Evolutionary conservation across 1,139 yeast species (phyloP), one percentile per base, ranked within the genome.

Genomic region (Kurtzmaniella quercitrusa): DNA sequence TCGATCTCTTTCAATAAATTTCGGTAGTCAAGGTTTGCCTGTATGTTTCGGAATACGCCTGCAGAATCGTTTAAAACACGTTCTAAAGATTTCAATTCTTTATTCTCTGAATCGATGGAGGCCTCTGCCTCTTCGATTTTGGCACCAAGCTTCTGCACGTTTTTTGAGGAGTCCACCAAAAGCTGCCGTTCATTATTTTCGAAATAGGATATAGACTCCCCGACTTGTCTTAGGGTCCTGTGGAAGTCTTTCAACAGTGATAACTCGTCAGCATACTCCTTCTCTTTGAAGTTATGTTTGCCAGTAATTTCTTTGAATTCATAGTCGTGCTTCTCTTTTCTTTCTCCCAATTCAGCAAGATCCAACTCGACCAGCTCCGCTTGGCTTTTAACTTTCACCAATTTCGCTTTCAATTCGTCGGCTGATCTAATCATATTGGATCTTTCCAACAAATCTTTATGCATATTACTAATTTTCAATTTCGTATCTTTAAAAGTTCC

Each of bases 401-500:
- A 42, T 11, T 50, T 45, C 3, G 38, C 46, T 36, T 62, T 54
- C 20, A 51, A 45, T 18, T 61, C 66, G 15, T 43, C 38, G 0
- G 61, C 50, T 9, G 52, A 45, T 8, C 41, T 46, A 38, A 52
- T 54, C 18, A 51, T 43, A 38, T 50, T 63, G 30, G 53, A 61
- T 4, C 58, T 48, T 38, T 80, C 82, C 36, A 74, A 57, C 14
- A 78, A 59, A 1, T 76, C 60, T 39, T 66, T 69, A 50, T 82
- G 86, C 40, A 82, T 61, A 44, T 77, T 76, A 49, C 80, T 76
- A 8, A 88, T 75, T 3, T 60, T 60, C 20, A 83, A 61, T 49
- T 71, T 74, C 45, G 75, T 74, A 51, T 84, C 89, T 47, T 82
- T 80, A 7, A 84, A 63, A 23, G 64, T 60, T 38, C 64, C 73